Base-by-base conservation (phyloP, 257 asterid genomes). In the Jacaranda mimosifolia region DNA sequence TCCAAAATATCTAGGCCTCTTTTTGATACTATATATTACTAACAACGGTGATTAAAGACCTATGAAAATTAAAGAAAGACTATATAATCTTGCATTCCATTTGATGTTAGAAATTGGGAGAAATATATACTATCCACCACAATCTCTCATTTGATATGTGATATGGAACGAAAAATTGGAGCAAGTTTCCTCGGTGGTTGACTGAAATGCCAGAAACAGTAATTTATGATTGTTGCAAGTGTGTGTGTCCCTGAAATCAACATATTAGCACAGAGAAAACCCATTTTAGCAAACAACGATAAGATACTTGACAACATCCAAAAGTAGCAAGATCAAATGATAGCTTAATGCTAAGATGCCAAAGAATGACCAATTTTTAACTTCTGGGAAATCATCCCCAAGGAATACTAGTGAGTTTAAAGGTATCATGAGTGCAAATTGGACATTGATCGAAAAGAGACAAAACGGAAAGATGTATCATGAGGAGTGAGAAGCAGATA, bases 401-500 rank as follows among this genome's bases (percentile, higher is more conserved):
- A 19, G 40, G 35, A 69, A n/a, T 18, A 51, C 58, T 57, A 26
- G 48, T 4, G 42, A 45, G 32, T 5, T 1, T 0, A 60, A 70
- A 49, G 38, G 10, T 9, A 51, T 36, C 72, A 13, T 7, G 13
- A 51, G 17, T 38, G 56, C 73, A 40, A 65, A 70, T 52, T 6
- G 42, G 39, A 1, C 35, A 51, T 59, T 13, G 18, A 36, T 14
- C 4, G 40, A 9, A 56, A 46, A 32, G 42, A 56, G 77, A 76
- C 14, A 52, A 53, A 72, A 9, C 15, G 15, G 10, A 68, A 45
- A 53, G 7, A 59, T 56, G n/a, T 32, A 70, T 78, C 63, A 84
- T 1, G 81, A 86, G 18, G 86, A 78, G 35, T 75, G 89, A 69
- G 96, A 86, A 74, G 88, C 75, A 32, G 97, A 93, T 70, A 96